Base-by-base conservation (phyloP, 1,139 yeast species). In the Lizanozyma gosingica region DNA sequence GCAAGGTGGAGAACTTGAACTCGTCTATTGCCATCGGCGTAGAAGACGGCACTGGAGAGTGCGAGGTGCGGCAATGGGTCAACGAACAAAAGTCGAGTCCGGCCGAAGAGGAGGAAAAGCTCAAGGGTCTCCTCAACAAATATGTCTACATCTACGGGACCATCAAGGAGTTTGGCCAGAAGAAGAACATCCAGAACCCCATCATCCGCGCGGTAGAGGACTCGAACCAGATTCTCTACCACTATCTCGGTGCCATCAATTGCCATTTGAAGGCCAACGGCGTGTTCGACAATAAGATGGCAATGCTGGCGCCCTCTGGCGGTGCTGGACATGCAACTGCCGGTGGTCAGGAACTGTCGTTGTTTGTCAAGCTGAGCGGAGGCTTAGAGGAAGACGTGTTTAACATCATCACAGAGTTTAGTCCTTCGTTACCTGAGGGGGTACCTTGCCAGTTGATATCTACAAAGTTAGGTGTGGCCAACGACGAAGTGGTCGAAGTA, bases 1-100 rank as follows among this genome's bases (percentile, higher is more conserved):
- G 88, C 50, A 73, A 74, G 43, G 72, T 71, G 14, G 76, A 75
- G 40, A 72, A 73, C 39, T 71, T 81, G 0, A 68, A 81, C 16
- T 61, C 60, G 42, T 67, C 76, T 8, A 62, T 80, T 35, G 63
- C 66, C 14, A 60, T 83, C 43, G 74, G 80, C 18, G 55, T 87
- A 16, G 95, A 87, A 52, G 97, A 90, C 55, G 95, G 95, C 3
- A 83, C 96, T 0, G 95, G 94, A 1, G 68, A 78, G 3, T 65
- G 80, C 17, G 87, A 83, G 37, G 73, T 84, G 35, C 74, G 84
- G 49, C 73, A 74, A 48, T 85, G 94, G 90, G 65, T 76, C 38
- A 80, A 80, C 46, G 79, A 78, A 40, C 56, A 15, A 71, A 66
- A 3, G 49, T 54, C 33, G 53, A 59, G 15, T 54, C 63, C 11